Conservation (phyloP, 176 grass and related monocot genomes). For the Tillandsia fasciculata region DNA sequence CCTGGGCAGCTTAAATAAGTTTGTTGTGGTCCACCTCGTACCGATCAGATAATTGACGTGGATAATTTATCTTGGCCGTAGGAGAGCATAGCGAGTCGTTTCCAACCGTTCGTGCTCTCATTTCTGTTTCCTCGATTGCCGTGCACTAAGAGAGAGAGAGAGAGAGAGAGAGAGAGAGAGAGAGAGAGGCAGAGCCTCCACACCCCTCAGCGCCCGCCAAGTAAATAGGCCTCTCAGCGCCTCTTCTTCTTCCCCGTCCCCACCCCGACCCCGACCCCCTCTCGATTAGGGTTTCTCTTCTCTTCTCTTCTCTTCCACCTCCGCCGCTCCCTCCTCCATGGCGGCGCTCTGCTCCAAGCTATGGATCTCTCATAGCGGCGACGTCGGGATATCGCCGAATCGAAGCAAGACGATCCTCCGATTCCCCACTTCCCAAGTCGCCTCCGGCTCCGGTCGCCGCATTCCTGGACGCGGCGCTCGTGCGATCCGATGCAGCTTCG, state of each 20-base stretch:
- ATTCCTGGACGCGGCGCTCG: neutral
- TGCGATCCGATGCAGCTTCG: slow-evolving; percentile 7
- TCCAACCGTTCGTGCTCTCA: no score
- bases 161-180: no score
- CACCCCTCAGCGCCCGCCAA: no score
- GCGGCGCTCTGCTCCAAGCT: neutral
- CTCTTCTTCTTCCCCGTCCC: neutral
- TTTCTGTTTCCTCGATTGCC: no score
- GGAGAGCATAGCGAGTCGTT: no score
- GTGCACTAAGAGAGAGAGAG: no score
- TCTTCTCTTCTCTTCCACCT: neutral
- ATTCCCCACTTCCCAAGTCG: neutral
- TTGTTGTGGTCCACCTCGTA: no score
- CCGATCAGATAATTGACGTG: no score
- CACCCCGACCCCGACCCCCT: neutral
- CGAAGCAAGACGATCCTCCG: neutral
- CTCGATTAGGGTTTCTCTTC: slow-evolving; percentile 2
- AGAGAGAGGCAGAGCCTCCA: no score
- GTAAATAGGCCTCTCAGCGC: no score
- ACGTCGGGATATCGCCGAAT: neutral
- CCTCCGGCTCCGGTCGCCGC: neutral
- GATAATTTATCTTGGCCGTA: no score
- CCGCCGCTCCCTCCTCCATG: neutral
- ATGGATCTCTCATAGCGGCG: slow-evolving; percentile 2
- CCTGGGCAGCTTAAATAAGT: no score